Conservation (phyloP, 371 early-diverging fungal species). For the Lichtheimia corymbifera region DNA sequence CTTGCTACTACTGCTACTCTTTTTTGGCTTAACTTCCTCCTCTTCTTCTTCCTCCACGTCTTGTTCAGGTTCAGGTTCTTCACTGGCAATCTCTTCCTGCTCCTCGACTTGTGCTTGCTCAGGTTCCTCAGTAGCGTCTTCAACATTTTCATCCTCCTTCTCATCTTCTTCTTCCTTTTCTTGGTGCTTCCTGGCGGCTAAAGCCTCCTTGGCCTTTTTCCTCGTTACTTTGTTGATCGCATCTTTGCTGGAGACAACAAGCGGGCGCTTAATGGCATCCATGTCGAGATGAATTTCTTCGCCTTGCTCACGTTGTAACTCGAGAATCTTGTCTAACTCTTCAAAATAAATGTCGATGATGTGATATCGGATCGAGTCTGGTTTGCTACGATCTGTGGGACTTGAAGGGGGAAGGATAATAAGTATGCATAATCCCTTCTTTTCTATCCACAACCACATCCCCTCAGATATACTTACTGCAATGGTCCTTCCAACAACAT, state of each 20-base stretch:
- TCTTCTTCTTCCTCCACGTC: too few species aligned
- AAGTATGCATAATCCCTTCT: too few species aligned
- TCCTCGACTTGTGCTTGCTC: slow-evolving; percentile 9
- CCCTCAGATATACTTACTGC: slow-evolving; percentile 59
- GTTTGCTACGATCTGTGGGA: slow-evolving; percentile 61
- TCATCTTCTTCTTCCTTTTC: slow-evolving; percentile 4
- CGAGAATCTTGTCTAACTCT: slow-evolving; percentile 71
- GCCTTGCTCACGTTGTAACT: slow-evolving; percentile 40
- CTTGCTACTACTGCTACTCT: too few species aligned
- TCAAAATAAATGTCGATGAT: slow-evolving; percentile 80
- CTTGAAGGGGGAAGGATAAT: slow-evolving; percentile 31
- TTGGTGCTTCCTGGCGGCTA: slow-evolving; percentile 11
- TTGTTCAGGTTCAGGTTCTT: too few species aligned
- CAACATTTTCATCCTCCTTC: slow-evolving; percentile 8
- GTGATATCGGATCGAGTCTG: slow-evolving; percentile 81
- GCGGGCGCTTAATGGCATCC: slow-evolving; percentile 65
- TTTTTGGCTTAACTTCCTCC: too few species aligned
- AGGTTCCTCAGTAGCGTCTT: slow-evolving; percentile 9
- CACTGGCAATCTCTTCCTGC: slow-evolving; percentile 4
- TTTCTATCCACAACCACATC: too few species aligned
- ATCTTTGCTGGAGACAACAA: slow-evolving; percentile 59
- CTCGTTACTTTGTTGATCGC: slow-evolving; percentile 55
- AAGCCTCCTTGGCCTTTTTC: slow-evolving; percentile 53
- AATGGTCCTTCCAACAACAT: slow-evolving; percentile 72
- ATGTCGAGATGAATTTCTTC: slow-evolving; percentile 34